Base-by-base conservation (phyloP, 192 early-diverging fungal species). In the Obelidium mucronatum region DNA sequence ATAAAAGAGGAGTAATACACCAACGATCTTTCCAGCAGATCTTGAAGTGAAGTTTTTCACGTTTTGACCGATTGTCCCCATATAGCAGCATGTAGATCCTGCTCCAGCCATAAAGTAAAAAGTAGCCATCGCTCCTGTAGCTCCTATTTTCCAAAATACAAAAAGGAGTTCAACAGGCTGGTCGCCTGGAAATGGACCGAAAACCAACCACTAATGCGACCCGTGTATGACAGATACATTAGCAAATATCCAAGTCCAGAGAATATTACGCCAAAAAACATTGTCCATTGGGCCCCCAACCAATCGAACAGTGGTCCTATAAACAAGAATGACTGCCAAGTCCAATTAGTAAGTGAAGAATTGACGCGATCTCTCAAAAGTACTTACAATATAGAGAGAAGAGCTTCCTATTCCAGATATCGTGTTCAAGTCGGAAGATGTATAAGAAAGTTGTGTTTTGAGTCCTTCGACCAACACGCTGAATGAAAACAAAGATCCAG, bases 231-330 rank as follows among this genome's bases (percentile, higher is more conserved):
- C 42, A 81, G 33, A 33, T 51, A 77, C 71, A 81, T 74, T 19
- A 80, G 48, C 26, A 80, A 35, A 58, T 80, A 80, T 24, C 75
- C 66, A 24, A 62, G 33, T 30, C 67, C 36, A 33, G 34, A 75
- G 15, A 42, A 24, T 30, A 78, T 26, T 1, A 70, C 56, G 1
- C 36, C 65, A 31, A 48, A 42, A 24, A 71, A 40, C 71, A 75
- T 59, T 28, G 80, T 81, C 3, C 68, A 51, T 31, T 54, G 53
- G 1, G 64, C 51, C 6, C 80, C 80, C 51, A 51, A 68, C 31
- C 24, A 55, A 39, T 81, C 80, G 66, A 67, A 78, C 22, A 81
- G 31, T 5, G 80, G 80, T 1, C 80, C 80, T 30, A 78, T 70
- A 58, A 78, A 40, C n/a, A 81, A 56, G 63, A 69, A 81, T 17